Percentiles rank a stretch among this genome's conserved stretches.
Evolutionary conservation across 805 yeast genomes (phyloP).

Genomic region (Scheffersomyces lignosus): DNA sequence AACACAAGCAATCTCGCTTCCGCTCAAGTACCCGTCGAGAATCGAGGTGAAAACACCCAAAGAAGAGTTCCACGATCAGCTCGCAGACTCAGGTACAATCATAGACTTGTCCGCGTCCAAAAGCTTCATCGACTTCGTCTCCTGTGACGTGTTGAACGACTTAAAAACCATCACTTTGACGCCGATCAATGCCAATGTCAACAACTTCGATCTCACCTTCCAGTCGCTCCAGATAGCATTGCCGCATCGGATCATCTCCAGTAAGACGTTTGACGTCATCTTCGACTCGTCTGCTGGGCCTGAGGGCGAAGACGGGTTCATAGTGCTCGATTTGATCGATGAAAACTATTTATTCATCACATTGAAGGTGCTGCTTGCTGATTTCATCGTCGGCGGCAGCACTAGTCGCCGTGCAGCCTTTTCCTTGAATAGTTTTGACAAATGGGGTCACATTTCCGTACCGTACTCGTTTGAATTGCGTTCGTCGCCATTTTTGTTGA

Average conservation of each 20-base stretch:
- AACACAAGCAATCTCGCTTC: slow-evolving; percentile 16
- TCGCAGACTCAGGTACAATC: slow-evolving; percentile 22
- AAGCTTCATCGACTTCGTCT: slow-evolving; percentile 23
- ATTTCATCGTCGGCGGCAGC: slow-evolving; percentile 32
- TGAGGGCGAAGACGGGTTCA: slow-evolving; percentile 22
- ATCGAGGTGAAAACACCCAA: slow-evolving; percentile 12
- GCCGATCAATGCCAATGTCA: slow-evolving; percentile 38
- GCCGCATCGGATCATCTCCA: slow-evolving; percentile 19
- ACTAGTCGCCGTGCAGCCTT: slow-evolving; percentile 10
- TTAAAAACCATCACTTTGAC: slow-evolving; percentile 31
- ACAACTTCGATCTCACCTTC: slow-evolving; percentile 30
- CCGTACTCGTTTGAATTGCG: slow-evolving; percentile 59
- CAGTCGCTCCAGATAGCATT: slow-evolving; percentile 32
- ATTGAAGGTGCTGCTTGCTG: slow-evolving; percentile 39
- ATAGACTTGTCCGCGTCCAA: slow-evolving; percentile 18
- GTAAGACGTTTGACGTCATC: slow-evolving; percentile 10
- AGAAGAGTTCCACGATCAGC: slow-evolving; percentile 20
- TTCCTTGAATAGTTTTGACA: slow-evolving; percentile 30
- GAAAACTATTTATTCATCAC: slow-evolving; percentile 54
- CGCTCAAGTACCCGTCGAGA: slow-evolving; percentile 22
- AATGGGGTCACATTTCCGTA: slow-evolving; percentile 68
- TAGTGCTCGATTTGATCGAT: slow-evolving; percentile 57
- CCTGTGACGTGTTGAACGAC: slow-evolving; percentile 33
- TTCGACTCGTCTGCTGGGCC: slow-evolving; percentile 9
- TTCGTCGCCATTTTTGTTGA: slow-evolving; percentile 51